Conservation (phyloP, 176 grass and related monocot species). For the Metroxylon sagu region DNA sequence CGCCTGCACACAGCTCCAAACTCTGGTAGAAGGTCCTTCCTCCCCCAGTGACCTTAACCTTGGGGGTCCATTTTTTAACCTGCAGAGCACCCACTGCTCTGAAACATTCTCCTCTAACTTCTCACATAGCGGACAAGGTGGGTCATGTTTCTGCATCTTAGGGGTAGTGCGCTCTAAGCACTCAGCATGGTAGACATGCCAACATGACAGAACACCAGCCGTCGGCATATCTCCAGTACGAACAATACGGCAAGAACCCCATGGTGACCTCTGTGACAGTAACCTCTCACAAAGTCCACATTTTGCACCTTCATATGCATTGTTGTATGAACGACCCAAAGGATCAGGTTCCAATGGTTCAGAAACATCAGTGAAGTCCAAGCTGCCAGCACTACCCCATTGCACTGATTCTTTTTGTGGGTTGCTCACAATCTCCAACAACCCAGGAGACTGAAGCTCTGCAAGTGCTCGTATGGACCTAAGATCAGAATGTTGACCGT, state of each 20-base stretch:
- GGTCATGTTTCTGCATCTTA: conserved; percentile 56
- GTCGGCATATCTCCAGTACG: conserved; percentile 59
- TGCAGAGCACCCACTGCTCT: conserved; percentile 60
- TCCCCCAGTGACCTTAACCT: conserved; percentile 50
- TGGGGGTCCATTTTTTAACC: conserved; percentile 51
- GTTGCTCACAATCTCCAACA: conserved; percentile 17
- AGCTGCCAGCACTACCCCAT: conserved; percentile 47
- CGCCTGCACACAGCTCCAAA: conserved; percentile 56
- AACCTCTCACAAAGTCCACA: conserved; percentile 53
- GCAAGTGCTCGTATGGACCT: conserved; percentile 13
- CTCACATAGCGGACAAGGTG: conserved; percentile 56
- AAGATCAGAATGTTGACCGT: conserved; percentile 17
- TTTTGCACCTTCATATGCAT: conserved; percentile 28
- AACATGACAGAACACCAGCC: conserved; percentile 57
- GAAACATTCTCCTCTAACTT: conserved; percentile 41
- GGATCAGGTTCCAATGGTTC: conserved; percentile 30
- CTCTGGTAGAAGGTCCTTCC: conserved; percentile 44
- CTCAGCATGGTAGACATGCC: conserved; percentile 77
- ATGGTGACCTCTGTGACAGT: conserved; percentile 62
- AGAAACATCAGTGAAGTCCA: conserved; percentile 43
- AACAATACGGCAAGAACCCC: conserved; percentile 54
- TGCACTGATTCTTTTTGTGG: conserved; percentile 28
- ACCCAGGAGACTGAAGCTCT: conserved; percentile 25
- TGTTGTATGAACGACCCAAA: conserved; percentile 13
- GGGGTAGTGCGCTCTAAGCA: conserved; percentile 61